A percentile compares a stretch with the other conserved stretches of the same genome.
Conservation (phyloP, 2,329 filamentous ascomycete genomes). For the Colletotrichum euphorbiae region DNA sequence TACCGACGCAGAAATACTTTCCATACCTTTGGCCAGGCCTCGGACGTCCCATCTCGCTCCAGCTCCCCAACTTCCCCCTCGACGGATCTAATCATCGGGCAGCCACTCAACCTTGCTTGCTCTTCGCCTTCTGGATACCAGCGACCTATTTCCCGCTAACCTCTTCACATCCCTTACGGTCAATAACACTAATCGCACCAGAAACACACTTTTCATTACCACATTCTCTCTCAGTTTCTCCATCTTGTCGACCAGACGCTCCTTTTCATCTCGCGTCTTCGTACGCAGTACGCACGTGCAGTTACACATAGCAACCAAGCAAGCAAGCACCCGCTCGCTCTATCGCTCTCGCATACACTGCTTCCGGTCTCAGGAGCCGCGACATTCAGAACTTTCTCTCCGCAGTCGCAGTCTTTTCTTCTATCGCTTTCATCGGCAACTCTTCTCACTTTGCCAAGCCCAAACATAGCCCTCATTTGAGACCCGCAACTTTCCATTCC, state of each 20-base stretch:
- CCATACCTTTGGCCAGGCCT: neutral
- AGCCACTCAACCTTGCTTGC: neutral
- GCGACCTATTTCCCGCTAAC: constrained; percentile 18
- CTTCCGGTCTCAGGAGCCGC: constrained; percentile 10
- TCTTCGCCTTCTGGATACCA: constrained; percentile 9
- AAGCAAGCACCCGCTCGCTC: neutral
- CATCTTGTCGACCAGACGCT: constrained; percentile 15
- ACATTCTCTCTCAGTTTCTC: constrained; percentile 31
- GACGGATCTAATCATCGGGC: constrained; percentile 26
- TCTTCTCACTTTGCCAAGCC: constrained; percentile 16
- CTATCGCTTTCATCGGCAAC: constrained; percentile 13
- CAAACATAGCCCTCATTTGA: constrained; percentile 6
- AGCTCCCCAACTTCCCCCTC: constrained; percentile 3
- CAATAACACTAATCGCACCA: constrained; percentile 34
- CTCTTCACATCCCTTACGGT: constrained; percentile 1
- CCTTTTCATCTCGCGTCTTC: constrained; percentile 32
- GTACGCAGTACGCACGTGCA: constrained; percentile 6
- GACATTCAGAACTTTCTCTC: neutral
- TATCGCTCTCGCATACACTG: constrained; percentile 1
- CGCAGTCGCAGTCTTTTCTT: neutral
- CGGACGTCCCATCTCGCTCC: constrained; percentile 21
- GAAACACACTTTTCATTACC: constrained; percentile 33
- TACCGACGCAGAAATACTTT: neutral
- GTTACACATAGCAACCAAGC: neutral
- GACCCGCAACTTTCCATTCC: constrained; percentile 18